Conservation (phyloP, 2,329 filamentous ascomycete species). For the Acephala macrosclerotiorum region DNA sequence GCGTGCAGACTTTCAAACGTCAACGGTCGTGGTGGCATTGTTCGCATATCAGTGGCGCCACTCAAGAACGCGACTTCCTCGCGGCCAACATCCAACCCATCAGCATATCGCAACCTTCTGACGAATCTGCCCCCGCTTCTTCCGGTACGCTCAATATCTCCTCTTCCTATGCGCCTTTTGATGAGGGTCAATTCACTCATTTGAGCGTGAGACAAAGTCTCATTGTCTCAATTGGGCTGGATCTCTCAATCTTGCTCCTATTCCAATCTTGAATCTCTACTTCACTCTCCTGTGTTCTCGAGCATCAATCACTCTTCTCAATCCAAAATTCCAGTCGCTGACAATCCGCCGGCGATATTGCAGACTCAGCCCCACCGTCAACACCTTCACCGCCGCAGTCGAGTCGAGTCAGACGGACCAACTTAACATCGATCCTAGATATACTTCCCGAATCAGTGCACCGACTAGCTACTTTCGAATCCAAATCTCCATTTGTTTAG, state of each 20-base stretch:
- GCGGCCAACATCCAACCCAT: slow-evolving; percentile 13
- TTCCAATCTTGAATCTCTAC: slow-evolving; percentile 8
- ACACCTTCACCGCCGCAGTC: slow-evolving; percentile 27
- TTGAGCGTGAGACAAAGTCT: slow-evolving; percentile 22
- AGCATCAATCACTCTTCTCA: not conserved
- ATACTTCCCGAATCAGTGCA: slow-evolving; percentile 24
- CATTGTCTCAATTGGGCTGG: slow-evolving; percentile 9
- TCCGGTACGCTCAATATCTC: slow-evolving; percentile 27
- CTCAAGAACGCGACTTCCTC: slow-evolving; percentile 27
- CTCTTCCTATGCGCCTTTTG: slow-evolving; percentile 9
- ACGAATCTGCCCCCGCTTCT: slow-evolving; percentile 11
- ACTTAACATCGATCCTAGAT: slow-evolving; percentile 29
- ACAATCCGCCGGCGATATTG: slow-evolving; percentile 18
- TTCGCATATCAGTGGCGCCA: slow-evolving; percentile 13
- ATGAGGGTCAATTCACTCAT: slow-evolving; percentile 25
- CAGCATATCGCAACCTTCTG: slow-evolving; percentile 5
- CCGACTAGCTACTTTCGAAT: slow-evolving; percentile 16
- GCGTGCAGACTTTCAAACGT: slow-evolving; percentile 11
- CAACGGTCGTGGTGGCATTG: slow-evolving; percentile 12
- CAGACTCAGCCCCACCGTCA: slow-evolving; percentile 25
- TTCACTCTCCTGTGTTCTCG: slow-evolving; percentile 10
- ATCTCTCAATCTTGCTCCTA: slow-evolving; percentile 8
- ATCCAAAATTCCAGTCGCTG: not conserved
- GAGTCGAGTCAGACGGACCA: slow-evolving; percentile 21
- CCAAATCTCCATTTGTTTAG: slow-evolving; percentile 21